A percentile compares a stretch with the other conserved stretches of the same genome.
These are phyloP conservation scores for Talaromyces thailandensis DNA, from an alignment of 495 filamentous ascomycete genomes.

Conservation along the genomic window DNA sequence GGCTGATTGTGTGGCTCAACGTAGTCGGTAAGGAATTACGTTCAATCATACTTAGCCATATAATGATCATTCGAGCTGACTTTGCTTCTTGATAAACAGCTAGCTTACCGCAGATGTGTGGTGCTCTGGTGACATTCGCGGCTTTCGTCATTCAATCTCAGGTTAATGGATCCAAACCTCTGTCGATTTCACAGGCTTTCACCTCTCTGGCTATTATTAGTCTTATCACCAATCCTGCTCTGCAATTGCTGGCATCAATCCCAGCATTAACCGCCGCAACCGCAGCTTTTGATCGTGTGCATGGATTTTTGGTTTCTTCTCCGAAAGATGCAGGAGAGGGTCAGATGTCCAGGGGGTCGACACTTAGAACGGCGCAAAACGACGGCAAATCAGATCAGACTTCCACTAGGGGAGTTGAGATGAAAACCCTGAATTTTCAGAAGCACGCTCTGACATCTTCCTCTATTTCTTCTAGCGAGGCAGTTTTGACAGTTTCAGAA, in stretches of 20 bases:
- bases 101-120: conserved; percentile 32
- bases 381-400: too few relatives aligned
- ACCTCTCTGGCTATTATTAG: conserved; percentile 53
- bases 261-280: conserved; percentile 13
- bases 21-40: background rate
- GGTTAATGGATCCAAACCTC: conserved; percentile 29
- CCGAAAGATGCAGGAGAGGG: background rate
- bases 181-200: conserved; percentile 43
- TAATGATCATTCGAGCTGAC: background rate
- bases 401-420: too few relatives aligned
- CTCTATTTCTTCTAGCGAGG: background rate
- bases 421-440: too few relatives aligned
- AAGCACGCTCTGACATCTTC: background rate
- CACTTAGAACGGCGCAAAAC: too few relatives aligned
- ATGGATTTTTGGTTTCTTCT: conserved; percentile 10
- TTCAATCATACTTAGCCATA: background rate
- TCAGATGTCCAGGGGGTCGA: background rate
- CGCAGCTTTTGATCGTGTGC: conserved; percentile 23
- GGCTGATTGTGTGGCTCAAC: conserved; percentile 14
- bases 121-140: conserved; percentile 42
- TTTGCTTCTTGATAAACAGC: conserved; percentile 9
- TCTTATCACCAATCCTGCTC: conserved; percentile 46
- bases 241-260: conserved; percentile 21
- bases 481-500: background rate
- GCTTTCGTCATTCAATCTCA: conserved; percentile 37